phyloP scores from a whole-genome alignment of 2,329 filamentous ascomycete species.

The Curvularia eragrostidis region DNA sequence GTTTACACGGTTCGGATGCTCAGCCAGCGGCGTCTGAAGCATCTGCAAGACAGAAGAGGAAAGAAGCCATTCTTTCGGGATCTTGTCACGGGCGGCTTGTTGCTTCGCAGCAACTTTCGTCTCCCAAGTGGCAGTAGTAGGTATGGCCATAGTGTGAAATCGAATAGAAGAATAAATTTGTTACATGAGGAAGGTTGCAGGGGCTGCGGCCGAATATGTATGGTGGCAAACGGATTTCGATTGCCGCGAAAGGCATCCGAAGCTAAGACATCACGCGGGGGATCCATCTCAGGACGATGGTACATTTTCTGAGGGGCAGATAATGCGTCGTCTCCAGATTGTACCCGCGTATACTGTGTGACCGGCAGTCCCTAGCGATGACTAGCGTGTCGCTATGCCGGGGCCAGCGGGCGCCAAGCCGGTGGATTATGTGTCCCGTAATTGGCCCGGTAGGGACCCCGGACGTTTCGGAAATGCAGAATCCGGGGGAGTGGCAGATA shows the following conservation, averaged over 20 bases:
- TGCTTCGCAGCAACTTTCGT: slow-evolving; percentile 5
- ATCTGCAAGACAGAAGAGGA: slow-evolving; percentile 7
- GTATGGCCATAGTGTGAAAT: neutral
- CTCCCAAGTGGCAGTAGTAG: slow-evolving; percentile 6
- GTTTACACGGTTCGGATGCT: slow-evolving; percentile 17
- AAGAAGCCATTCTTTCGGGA: slow-evolving; percentile 53
- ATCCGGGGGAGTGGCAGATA: slow-evolving; percentile 3
- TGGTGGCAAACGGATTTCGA: neutral
- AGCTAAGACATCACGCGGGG: neutral
- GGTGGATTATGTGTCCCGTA: neutral
- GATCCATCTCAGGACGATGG: neutral
- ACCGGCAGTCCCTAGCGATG: slow-evolving; percentile 1
- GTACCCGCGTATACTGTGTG: neutral
- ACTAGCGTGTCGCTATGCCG: slow-evolving; percentile 5
- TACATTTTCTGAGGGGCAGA: neutral
- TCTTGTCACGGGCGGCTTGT: slow-evolving; percentile 21
- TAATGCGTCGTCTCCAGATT: neutral
- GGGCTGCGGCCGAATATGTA: neutral
- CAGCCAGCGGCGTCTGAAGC: slow-evolving; percentile 4
- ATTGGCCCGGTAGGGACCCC: slow-evolving; percentile 6
- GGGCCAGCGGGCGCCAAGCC: slow-evolving; percentile 9
- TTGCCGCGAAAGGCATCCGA: slow-evolving; percentile 4
- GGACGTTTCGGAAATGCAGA: neutral
- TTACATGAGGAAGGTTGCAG: neutral
- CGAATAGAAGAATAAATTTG: neutral